Evolutionary conservation across 2,329 filamentous ascomycete genomes (phyloP), one percentile per base, ranked within the genome.

Genomic region (Exophiala sp.): DNA sequence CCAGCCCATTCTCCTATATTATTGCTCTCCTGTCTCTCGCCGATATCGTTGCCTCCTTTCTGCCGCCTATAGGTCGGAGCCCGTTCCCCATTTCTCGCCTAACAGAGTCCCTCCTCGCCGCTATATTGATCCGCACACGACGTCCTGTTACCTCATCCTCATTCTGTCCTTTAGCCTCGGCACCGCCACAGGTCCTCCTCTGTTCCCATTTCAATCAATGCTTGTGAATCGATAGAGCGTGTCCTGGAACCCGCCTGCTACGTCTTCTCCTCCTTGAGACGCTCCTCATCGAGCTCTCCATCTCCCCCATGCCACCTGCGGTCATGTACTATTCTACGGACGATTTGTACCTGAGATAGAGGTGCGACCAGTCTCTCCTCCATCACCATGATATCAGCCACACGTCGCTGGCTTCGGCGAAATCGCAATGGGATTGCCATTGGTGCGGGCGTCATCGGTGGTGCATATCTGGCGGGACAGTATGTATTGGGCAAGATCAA

Each of bases 401-500:
- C 87, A 63, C 85, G 87, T 74, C 85, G 83, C 75, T 98, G 93
- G 90, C 77, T 97, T 67, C 83, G 83, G 71, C 88, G 88, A 71
- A 95, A 98, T 74, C 82, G 88, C 68, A 93, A 86, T 64, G 87
- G 85, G 64, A 80, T 98, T 66, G 87, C 89, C 66, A 80, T 98
- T 65, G 89, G 90, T 58, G 82, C 87, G 52, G 89, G 90, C 58
- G 80, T 97, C 59, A 73, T 96, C 58, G 90, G 91, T 60, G 88
- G 86, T 46, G 89, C 89, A 59, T 98, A 98, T 70, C 73, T 96
- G 53, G 90, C 86, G 48, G 88, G 88, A 32, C 89, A 95, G 69
- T 98, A 96, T 83, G 81, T 95, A 60, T 70, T 96, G 64, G 80
- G 79, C 63, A 97, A 95, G 77, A 83, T 97, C 64, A 85, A 85